These are phyloP conservation scores for Hypomontagnella submonticulosa DNA, from an alignment of 495 filamentous ascomycete species.

Conservation along the genomic window DNA sequence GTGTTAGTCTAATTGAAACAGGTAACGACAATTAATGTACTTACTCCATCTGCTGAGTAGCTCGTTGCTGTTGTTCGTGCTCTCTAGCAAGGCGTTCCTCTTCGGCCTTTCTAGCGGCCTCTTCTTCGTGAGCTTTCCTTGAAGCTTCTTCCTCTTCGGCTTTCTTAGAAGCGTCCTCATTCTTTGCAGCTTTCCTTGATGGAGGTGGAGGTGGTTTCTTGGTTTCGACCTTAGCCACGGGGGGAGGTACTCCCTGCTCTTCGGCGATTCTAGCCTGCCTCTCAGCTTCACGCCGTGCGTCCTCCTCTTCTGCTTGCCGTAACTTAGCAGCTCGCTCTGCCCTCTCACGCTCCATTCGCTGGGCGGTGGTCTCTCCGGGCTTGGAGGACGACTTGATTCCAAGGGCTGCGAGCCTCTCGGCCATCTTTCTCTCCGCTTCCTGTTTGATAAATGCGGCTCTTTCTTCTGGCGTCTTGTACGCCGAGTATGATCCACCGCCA, in stretches of 20 bases:
- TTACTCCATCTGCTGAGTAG: slow-evolving; percentile 85
- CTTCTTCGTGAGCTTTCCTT: slow-evolving; percentile 59
- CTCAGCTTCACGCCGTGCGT: slow-evolving; percentile 88
- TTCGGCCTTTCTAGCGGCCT: slow-evolving; percentile 63
- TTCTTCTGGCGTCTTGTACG: slow-evolving; percentile 91
- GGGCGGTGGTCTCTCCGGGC: slow-evolving; percentile 78
- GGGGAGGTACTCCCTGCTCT: slow-evolving; percentile 75
- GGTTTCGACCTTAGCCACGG: slow-evolving; percentile 63
- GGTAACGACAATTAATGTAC: slow-evolving; percentile 49
- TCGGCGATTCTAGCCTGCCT: slow-evolving; percentile 86
- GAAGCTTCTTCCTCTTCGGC: slow-evolving; percentile 66
- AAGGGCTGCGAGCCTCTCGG: slow-evolving; percentile 93
- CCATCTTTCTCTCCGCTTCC: slow-evolving; percentile 96
- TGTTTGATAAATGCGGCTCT: slow-evolving; percentile 96
- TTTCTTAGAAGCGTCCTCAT: slow-evolving; percentile 64
- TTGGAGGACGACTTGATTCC: slow-evolving; percentile 84
- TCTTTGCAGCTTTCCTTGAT: slow-evolving; percentile 77
- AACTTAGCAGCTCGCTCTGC: slow-evolving; percentile 87
- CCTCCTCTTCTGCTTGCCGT: slow-evolving; percentile 92
- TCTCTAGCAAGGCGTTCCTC: slow-evolving; percentile 70
- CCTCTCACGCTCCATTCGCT: slow-evolving; percentile 88
- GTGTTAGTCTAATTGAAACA: slow-evolving; percentile 49
- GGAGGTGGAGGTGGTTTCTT: slow-evolving; percentile 92
- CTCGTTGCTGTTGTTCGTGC: slow-evolving; percentile 80
- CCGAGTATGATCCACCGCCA: slow-evolving; percentile 70